phyloP scores from a whole-genome alignment of 148 eudicot species.

The Chenopodium album region DNA sequence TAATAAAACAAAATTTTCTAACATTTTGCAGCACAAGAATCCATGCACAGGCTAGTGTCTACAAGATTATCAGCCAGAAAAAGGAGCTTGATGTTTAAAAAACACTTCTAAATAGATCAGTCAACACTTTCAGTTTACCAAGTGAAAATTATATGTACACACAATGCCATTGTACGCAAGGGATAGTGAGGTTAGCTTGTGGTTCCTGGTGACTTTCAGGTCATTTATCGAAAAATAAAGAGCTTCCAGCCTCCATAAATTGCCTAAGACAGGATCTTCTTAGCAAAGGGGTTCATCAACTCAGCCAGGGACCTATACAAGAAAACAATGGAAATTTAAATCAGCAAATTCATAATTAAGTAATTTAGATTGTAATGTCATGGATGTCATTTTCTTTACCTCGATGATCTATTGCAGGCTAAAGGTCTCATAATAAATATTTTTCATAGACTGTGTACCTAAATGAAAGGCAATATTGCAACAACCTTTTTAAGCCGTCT shows the following conservation, averaged over 20 bases:
- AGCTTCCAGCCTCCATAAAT: not conserved
- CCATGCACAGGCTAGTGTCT: not conserved
- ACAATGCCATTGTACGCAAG: not conserved
- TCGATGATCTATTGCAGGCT: not conserved
- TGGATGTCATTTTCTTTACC: not conserved
- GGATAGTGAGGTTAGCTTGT: constrained; percentile 1
- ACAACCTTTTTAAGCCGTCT: not conserved
- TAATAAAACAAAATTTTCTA: not conserved
- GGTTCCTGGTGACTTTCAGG: constrained; percentile 5
- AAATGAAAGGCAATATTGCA: not conserved
- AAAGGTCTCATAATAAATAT: not conserved
- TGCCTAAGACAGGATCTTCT: not conserved
- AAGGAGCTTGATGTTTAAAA: not conserved
- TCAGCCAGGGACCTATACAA: not conserved
- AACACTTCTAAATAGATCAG: not conserved
- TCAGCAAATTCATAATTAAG: not conserved
- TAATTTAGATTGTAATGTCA: not conserved
- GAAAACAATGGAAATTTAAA: not conserved
- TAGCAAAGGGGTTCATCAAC: not conserved
- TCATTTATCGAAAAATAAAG: not conserved
- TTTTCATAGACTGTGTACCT: not conserved
- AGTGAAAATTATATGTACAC: not conserved
- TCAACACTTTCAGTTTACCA: not conserved
- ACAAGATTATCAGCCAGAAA: not conserved
- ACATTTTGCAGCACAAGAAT: not conserved